Conservation (phyloP, 2,329 filamentous ascomycete species). For the Magnaporthales sp. region DNA sequence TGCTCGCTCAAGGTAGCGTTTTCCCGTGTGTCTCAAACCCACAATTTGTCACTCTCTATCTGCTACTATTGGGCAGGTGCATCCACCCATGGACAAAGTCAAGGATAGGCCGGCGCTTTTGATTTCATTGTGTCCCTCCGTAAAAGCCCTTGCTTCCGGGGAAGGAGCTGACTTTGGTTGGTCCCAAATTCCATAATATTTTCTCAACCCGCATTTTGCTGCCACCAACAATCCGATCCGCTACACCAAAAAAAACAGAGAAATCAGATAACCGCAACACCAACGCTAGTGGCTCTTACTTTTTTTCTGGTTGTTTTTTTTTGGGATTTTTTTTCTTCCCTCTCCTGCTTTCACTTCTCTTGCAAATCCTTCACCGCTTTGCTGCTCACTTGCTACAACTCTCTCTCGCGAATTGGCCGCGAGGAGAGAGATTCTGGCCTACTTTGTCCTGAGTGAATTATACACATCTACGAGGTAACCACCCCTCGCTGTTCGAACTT, state of each 20-base stretch:
- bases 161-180: background rate
- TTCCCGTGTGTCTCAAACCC: background rate
- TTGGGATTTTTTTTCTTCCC: background rate
- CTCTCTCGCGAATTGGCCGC: constrained; percentile 5
- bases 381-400: constrained; percentile 13
- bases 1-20: background rate
- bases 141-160: constrained; percentile 1
- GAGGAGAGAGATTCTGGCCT: constrained; percentile 3
- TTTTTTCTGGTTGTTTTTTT: background rate
- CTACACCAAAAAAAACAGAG: background rate
- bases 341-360: background rate
- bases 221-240: background rate
- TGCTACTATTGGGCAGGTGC: background rate
- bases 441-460: constrained; percentile 8
- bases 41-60: background rate
- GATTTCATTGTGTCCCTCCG: background rate
- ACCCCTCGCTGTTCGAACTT: constrained; percentile 16
- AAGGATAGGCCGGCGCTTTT: background rate
- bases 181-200: constrained; percentile 1
- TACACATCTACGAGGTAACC: constrained; percentile 17
- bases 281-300: background rate
- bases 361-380: constrained; percentile 8
- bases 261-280: background rate
- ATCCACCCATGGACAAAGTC: background rate
- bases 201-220: background rate